phyloP scores from a whole-genome alignment of 78 protist species.

The Pigoraptor vietnamica region DNA sequence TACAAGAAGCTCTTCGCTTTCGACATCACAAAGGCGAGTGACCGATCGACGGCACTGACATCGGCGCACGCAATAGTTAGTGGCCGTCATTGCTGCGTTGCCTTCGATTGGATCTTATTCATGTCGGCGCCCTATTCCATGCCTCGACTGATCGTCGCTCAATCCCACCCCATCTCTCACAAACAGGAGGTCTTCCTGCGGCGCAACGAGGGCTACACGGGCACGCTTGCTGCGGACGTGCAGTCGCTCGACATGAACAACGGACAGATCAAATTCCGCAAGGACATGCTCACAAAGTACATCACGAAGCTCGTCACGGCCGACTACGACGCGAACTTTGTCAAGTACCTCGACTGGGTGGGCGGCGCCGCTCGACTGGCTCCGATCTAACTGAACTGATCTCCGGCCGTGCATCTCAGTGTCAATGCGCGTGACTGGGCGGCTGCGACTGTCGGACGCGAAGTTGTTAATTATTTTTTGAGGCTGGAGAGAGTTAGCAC shows the following conservation, averaged over 20 bases:
- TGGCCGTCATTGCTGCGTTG: neutral
- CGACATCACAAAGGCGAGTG: neutral
- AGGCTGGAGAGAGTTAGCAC: no score
- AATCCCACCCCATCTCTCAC: neutral
- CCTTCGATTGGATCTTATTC: neutral
- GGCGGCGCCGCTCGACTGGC: no score
- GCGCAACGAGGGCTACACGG: neutral
- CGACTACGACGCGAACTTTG: neutral
- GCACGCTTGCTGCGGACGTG: neutral
- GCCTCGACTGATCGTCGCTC: no score
- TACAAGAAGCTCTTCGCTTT: neutral
- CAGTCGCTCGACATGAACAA: neutral
- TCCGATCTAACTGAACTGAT: no score
- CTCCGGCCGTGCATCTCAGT: no score
- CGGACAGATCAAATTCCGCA: neutral
- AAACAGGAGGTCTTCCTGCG: neutral
- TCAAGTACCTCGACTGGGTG: no score
- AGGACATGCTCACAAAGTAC: neutral
- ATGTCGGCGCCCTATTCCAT: no score
- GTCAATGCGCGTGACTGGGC: no score
- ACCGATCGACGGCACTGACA: no score
- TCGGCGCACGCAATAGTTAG: no score
- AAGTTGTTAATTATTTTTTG: no score
- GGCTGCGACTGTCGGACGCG: no score
- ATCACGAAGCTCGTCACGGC: neutral